A percentile compares a stretch with the other conserved stretches of the same genome.
Conservation (phyloP, 176 grass and related monocot species). For the Tuctoria greenei region DNA sequence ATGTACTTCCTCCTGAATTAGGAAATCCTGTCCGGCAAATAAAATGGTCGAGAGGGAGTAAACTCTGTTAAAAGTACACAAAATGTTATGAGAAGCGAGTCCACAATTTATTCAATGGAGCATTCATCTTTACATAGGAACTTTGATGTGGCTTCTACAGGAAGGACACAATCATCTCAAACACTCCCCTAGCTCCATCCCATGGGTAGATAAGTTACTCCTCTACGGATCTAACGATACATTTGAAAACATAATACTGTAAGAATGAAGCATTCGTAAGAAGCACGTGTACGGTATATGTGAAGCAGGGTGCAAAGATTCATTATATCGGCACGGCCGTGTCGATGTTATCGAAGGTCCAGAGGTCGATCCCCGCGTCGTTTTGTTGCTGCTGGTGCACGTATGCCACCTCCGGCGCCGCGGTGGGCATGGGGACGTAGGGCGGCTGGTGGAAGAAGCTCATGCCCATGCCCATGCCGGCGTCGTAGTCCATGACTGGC, state of each 20-base stretch:
- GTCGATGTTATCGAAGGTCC: conserved; percentile 40
- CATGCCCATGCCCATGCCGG: not conserved
- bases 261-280: not conserved
- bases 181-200: not conserved
- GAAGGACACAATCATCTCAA: not conserved
- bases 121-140: conserved; percentile 27
- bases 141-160: not conserved
- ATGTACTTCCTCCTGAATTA: too few species aligned
- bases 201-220: conserved; percentile 16
- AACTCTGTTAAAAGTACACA: not conserved
- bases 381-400: not conserved
- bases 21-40: too few species aligned
- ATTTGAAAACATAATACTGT: not conserved
- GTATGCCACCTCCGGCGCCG: not conserved
- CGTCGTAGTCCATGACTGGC: conserved; percentile 23
- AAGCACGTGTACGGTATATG: not conserved
- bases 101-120: conserved; percentile 22
- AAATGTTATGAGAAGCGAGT: too few species aligned
- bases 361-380: conserved; percentile 34
- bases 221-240: not conserved
- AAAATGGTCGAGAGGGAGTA: too few species aligned
- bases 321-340: conserved; percentile 13
- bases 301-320: not conserved
- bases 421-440: not conserved
- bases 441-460: conserved; percentile 39